phyloP scores from a whole-genome alignment of 1,284 basidiomycete genomes.

The Fomitopsis pinicola region DNA sequence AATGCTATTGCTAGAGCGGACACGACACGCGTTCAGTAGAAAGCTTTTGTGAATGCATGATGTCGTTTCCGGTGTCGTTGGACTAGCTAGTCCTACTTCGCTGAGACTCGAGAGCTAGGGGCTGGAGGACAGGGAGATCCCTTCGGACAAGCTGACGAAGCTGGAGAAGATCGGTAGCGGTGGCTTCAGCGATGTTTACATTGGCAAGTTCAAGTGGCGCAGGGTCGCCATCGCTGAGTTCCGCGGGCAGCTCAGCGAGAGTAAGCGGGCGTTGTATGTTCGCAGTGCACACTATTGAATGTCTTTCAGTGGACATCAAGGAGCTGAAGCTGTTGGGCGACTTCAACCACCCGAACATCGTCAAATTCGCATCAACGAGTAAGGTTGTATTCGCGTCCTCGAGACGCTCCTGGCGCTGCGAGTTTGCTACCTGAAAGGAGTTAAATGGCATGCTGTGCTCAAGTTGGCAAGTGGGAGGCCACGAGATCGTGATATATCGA shows the following conservation, averaged over 20 bases:
- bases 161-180: constrained; percentile 97
- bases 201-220: constrained; percentile 82
- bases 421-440: too few relatives aligned
- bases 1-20: too few relatives aligned
- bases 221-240: constrained; percentile 97
- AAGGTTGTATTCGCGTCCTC: too few relatives aligned
- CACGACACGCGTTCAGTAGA: too few relatives aligned
- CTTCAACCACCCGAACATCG: constrained; percentile 96
- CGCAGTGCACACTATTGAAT: constrained; percentile 9
- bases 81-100: too few relatives aligned
- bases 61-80: too few relatives aligned
- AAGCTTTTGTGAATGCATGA: too few relatives aligned
- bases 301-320: constrained; percentile 88
- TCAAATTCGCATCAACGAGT: constrained; percentile 71
- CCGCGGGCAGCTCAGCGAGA: constrained; percentile 89
- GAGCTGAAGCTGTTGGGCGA: constrained; percentile 95
- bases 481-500: too few relatives aligned
- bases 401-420: too few relatives aligned
- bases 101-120: constrained; percentile 76
- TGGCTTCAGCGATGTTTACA: constrained; percentile 97
- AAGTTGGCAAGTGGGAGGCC: too few relatives aligned
- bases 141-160: constrained; percentile 85
- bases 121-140: constrained; percentile 93
- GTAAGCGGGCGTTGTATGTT: constrained; percentile 44
- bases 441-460: too few relatives aligned